phyloP scores from a whole-genome alignment of 2,329 filamentous ascomycete genomes.

The Ascocoryne sarcoides region DNA sequence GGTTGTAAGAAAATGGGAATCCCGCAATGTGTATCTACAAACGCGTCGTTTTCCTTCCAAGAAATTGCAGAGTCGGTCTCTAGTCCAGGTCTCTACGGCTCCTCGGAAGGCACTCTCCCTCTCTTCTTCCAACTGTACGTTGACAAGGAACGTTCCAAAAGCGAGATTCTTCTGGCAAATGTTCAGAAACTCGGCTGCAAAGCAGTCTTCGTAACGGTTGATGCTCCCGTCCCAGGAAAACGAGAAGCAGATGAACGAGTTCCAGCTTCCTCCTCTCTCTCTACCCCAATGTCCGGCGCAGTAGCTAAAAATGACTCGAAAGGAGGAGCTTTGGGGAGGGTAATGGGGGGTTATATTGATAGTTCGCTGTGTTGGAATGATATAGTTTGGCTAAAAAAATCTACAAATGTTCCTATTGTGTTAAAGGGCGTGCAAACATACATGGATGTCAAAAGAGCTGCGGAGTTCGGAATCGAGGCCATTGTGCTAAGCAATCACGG shows the following conservation, averaged over 20 bases:
- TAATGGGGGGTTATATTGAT: slow-evolving; percentile 50
- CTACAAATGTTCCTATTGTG: slow-evolving; percentile 47
- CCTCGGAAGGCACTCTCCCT: slow-evolving; percentile 7
- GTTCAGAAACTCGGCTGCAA: slow-evolving; percentile 39
- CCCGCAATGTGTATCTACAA: slow-evolving; percentile 53
- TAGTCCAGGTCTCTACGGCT: slow-evolving; percentile 15
- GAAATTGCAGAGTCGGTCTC: slow-evolving; percentile 37
- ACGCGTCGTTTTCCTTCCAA: slow-evolving; percentile 47
- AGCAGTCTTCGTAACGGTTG: slow-evolving; percentile 50
- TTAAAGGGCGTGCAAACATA: slow-evolving; percentile 65
- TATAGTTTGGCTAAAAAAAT: slow-evolving; percentile 53
- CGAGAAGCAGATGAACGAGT: slow-evolving; percentile 38
- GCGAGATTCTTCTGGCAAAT: slow-evolving; percentile 39
- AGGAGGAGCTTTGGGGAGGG: slow-evolving; percentile 45
- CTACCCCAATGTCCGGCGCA: slow-evolving; percentile 41
- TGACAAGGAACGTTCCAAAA: slow-evolving; percentile 44
- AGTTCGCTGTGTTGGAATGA: slow-evolving; percentile 53
- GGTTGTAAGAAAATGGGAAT: slow-evolving; percentile 43
- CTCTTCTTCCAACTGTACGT: slow-evolving; percentile 55
- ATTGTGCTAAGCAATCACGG: slow-evolving; percentile 67
- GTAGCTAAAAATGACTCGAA: slow-evolving; percentile 42
- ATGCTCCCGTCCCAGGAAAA: slow-evolving; percentile 49
- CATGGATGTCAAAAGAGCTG: slow-evolving; percentile 51
- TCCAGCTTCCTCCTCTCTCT: slow-evolving; percentile 37
- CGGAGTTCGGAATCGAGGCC: slow-evolving; percentile 53